phyloP scores from a whole-genome alignment of 257 asterid species.

The Dorcoceras hygrometricum region DNA sequence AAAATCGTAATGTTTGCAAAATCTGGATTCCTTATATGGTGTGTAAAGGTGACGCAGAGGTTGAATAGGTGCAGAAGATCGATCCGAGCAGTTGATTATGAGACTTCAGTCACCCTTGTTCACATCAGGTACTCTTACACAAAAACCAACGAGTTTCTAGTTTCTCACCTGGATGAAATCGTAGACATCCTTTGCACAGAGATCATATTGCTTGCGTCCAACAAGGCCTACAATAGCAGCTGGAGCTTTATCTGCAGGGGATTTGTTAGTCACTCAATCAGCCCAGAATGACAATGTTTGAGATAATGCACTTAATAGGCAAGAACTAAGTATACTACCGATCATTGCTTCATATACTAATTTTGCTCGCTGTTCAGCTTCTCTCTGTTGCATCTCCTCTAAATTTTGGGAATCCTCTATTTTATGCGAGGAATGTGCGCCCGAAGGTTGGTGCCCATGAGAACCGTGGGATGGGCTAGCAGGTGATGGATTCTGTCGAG shows the following conservation, averaged over 20 bases:
- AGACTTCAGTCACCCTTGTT: neutral
- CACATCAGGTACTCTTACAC: neutral
- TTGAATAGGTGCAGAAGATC: no score
- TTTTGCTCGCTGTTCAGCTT: conserved; percentile 85
- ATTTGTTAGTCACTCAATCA: neutral
- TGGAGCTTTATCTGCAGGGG: conserved; percentile 83
- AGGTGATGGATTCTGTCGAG: conserved; percentile 57
- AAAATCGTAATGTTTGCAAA: neutral
- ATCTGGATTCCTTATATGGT: neutral
- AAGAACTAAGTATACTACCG: conserved; percentile 45
- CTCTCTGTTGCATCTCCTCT: conserved; percentile 66
- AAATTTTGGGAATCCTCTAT: conserved; percentile 40
- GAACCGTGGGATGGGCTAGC: conserved; percentile 40
- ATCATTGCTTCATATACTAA: conserved; percentile 64
- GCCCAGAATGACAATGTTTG: neutral
- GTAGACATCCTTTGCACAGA: conserved; percentile 87
- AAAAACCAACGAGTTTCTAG: conserved; percentile 19
- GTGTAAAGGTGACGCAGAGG: neutral
- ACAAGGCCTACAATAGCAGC: conserved; percentile 85
- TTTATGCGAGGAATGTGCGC: conserved; percentile 52
- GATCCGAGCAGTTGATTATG: neutral
- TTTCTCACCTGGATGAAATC: conserved; percentile 83
- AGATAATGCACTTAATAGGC: conserved; percentile 4
- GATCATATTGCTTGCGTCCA: conserved; percentile 85
- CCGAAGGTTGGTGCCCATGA: conserved; percentile 35